Percentiles rank a stretch among this genome's conserved stretches.
These are phyloP conservation scores for Hypoxylon sp. DNA, from an alignment of 2,329 filamentous ascomycete species.

Conservation along the genomic window DNA sequence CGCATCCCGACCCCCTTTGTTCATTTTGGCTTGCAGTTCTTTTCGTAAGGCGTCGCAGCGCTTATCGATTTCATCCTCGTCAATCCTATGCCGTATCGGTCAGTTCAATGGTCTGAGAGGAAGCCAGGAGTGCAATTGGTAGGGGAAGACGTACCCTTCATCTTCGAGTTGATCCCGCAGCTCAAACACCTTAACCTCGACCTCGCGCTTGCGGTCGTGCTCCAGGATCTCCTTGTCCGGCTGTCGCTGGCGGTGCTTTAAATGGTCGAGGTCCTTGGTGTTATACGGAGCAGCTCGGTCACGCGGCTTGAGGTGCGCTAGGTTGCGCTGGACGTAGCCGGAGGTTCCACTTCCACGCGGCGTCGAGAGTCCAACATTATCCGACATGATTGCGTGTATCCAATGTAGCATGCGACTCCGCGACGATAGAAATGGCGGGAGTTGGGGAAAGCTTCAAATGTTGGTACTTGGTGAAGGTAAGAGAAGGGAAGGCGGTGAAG, in stretches of 20 bases:
- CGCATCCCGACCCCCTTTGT: conserved; percentile 58
- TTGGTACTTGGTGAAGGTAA: conserved; percentile 1
- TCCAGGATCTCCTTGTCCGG: conserved; percentile 94
- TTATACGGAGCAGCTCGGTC: conserved; percentile 85
- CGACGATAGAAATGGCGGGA: conserved; percentile 1
- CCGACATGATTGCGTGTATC: conserved; percentile 76
- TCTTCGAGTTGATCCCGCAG: conserved; percentile 93
- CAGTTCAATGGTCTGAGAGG: neutral
- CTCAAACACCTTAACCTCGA: conserved; percentile 95
- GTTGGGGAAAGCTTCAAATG: conserved; percentile 6
- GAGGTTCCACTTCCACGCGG: conserved; percentile 96
- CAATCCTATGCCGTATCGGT: conserved; percentile 66
- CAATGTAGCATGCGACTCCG: neutral
- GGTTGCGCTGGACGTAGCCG: conserved; percentile 96
- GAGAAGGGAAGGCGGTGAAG: conserved; percentile 44
- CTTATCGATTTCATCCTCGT: conserved; percentile 92
- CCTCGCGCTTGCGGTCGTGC: conserved; percentile 90
- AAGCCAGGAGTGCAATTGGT: neutral
- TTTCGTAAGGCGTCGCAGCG: conserved; percentile 76
- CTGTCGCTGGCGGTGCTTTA: conserved; percentile 83
- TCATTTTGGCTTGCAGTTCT: conserved; percentile 72
- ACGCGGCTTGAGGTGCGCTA: conserved; percentile 87
- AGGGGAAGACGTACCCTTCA: conserved; percentile 72
- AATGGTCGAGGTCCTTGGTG: conserved; percentile 73
- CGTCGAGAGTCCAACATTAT: conserved; percentile 96